phyloP scores from a whole-genome alignment of 768 basidiomycete genomes.

The Suillus decipiens region DNA sequence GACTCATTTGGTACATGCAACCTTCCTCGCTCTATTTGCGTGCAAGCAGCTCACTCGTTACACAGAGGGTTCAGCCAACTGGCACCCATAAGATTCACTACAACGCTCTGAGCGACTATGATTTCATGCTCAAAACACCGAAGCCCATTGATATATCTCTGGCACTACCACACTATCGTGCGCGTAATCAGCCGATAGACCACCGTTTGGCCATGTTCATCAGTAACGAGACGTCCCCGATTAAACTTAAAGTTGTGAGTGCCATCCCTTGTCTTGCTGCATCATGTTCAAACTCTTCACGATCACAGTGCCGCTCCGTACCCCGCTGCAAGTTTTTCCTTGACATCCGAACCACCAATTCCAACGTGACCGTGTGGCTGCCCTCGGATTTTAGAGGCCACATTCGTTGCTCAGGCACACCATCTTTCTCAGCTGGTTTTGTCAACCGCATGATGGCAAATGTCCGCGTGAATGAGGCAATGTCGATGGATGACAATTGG shows the following conservation, averaged over 20 bases:
- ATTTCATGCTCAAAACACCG: constrained; percentile 60
- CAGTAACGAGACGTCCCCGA: constrained; percentile 48
- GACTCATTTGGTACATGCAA: constrained; percentile 17
- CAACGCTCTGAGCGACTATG: constrained; percentile 59
- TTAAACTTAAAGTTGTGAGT: constrained; percentile 77
- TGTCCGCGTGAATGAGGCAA: constrained; percentile 47
- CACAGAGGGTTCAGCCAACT: constrained; percentile 32
- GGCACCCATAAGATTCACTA: constrained; percentile 71
- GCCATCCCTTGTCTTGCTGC: not conserved
- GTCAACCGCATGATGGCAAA: constrained; percentile 64
- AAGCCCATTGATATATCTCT: constrained; percentile 64
- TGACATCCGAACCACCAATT: constrained; percentile 62
- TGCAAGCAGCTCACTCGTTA: constrained; percentile 3
- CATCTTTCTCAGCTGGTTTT: constrained; percentile 71
- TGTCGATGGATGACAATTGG: constrained; percentile 26
- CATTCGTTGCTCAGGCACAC: constrained; percentile 55
- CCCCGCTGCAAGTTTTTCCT: constrained; percentile 60
- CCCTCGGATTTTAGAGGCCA: constrained; percentile 78
- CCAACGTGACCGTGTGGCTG: constrained; percentile 74
- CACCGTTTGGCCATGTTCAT: constrained; percentile 75
- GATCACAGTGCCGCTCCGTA: constrained; percentile 55
- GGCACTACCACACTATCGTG: constrained; percentile 77
- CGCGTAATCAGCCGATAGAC: constrained; percentile 67
- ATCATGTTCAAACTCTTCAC: constrained; percentile 15
- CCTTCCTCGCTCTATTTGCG: not conserved